Conservation (phyloP, 371 early-diverging fungal genomes). For the Dinochytrium kinnereticum region DNA sequence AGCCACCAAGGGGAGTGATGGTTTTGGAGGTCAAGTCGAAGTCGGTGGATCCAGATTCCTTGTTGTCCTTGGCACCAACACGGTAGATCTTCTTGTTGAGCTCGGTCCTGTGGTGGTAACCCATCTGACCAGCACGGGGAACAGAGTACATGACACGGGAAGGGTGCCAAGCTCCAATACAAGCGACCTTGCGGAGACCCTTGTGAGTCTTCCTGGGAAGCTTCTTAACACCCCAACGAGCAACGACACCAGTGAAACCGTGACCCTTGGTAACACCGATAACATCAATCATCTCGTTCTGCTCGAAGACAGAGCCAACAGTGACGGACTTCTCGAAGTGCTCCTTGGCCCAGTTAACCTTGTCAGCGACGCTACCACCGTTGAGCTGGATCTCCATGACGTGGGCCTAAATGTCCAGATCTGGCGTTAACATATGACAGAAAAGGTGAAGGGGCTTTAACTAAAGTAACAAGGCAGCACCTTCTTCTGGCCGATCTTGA, state of each 20-base stretch:
- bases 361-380: slow-evolving; percentile 97
- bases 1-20: slow-evolving; percentile 99
- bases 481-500: slow-evolving; percentile 97
- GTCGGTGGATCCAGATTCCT: slow-evolving; percentile 89
- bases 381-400: slow-evolving; percentile 99
- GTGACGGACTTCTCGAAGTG: slow-evolving; percentile 98
- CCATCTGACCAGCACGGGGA: slow-evolving; percentile 99
- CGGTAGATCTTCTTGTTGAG: slow-evolving; percentile 99
- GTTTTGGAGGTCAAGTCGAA: slow-evolving; percentile 97
- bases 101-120: slow-evolving; percentile 99
- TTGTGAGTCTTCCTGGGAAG: slow-evolving; percentile 99
- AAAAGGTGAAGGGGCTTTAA: slow-evolving; percentile 1
- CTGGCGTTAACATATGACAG: not conserved
- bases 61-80: slow-evolving; percentile 90
- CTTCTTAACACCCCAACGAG: slow-evolving; percentile 99
- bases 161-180: slow-evolving; percentile 99
- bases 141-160: slow-evolving; percentile 99
- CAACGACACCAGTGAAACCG: slow-evolving; percentile 99
- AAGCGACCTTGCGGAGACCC: slow-evolving; percentile 99
- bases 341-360: slow-evolving; percentile 97
- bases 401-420: slow-evolving; percentile 73
- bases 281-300: slow-evolving; percentile 99
- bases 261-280: slow-evolving; percentile 99
- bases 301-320: slow-evolving; percentile 90
- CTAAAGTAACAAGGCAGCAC: slow-evolving; percentile 3